Conservation (phyloP, 257 asterid genomes). For the Fraxinus americana region DNA sequence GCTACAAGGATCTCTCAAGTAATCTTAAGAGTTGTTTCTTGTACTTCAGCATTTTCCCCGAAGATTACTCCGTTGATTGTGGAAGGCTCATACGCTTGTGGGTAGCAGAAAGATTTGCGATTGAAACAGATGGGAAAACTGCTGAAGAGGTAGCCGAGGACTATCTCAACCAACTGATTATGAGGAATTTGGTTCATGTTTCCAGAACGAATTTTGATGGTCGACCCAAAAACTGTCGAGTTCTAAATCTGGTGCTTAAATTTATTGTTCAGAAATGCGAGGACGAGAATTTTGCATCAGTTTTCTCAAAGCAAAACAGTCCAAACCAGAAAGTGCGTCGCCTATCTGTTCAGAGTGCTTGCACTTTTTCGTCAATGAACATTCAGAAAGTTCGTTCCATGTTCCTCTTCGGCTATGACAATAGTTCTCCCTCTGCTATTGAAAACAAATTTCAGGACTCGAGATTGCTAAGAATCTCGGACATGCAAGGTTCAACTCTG, state of each 20-base stretch:
- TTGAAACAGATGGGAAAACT: too few species aligned
- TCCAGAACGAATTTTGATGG: too few species aligned
- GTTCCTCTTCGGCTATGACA: slow-evolving; percentile 16
- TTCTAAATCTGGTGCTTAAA: background rate
- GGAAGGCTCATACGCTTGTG: too few species aligned
- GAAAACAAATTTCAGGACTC: slow-evolving; percentile 8
- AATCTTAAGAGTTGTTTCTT: too few species aligned
- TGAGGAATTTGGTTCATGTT: too few species aligned
- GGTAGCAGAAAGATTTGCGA: too few species aligned
- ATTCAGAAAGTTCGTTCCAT: slow-evolving; percentile 14
- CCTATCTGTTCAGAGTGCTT: slow-evolving; percentile 20
- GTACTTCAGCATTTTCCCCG: too few species aligned
- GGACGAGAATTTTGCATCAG: slow-evolving; percentile 24
- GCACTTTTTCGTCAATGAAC: background rate
- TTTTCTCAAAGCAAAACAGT: slow-evolving; percentile 3
- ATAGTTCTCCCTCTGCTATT: background rate
- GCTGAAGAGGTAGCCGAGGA: too few species aligned
- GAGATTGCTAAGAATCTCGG: slow-evolving; percentile 32
- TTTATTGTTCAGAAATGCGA: slow-evolving; percentile 10
- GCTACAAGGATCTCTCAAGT: too few species aligned
- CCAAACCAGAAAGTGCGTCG: slow-evolving; percentile 22
- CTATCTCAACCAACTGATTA: too few species aligned
- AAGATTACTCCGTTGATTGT: too few species aligned
- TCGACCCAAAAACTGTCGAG: too few species aligned
- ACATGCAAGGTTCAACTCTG: slow-evolving; percentile 21